A percentile compares a stretch with the other conserved stretches of the same genome.
Conservation (phyloP, 331 rosid genomes). For the Pyrus hybrid region DNA sequence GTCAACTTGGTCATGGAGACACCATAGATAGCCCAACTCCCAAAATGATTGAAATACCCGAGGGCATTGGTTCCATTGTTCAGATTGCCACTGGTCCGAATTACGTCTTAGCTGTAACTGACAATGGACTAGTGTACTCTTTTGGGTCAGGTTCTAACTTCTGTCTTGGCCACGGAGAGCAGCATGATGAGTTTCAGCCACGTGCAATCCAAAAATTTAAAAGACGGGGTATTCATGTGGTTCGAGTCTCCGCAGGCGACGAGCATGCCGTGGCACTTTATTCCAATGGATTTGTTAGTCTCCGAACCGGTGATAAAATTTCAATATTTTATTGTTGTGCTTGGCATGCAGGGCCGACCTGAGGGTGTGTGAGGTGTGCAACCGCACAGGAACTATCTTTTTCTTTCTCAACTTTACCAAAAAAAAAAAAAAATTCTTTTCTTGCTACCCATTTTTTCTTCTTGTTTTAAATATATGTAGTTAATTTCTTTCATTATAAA, state of each 20-base stretch:
- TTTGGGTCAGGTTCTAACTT: slow-evolving; percentile 84
- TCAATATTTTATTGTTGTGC: background rate
- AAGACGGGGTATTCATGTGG: slow-evolving; percentile 61
- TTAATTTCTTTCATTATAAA: too few species aligned
- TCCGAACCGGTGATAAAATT: background rate
- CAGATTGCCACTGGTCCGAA: slow-evolving; percentile 85
- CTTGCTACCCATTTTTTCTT: too few species aligned
- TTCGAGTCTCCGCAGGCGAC: slow-evolving; percentile 90
- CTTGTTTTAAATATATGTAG: too few species aligned
- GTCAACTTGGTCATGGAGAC: slow-evolving; percentile 92
- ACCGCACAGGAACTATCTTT: too few species aligned
- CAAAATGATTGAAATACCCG: slow-evolving; percentile 52
- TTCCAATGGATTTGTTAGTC: slow-evolving; percentile 83
- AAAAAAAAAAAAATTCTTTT: too few species aligned
- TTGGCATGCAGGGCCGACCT: too few species aligned
- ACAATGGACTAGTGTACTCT: slow-evolving; percentile 64
- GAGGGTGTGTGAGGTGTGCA: too few species aligned
- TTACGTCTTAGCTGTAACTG: slow-evolving; percentile 60
- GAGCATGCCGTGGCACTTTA: slow-evolving; percentile 95
- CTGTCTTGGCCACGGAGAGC: slow-evolving; percentile 97
- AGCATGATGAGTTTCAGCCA: slow-evolving; percentile 70
- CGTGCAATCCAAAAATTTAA: slow-evolving; percentile 62
- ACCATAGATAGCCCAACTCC: slow-evolving; percentile 63
- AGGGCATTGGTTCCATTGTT: slow-evolving; percentile 43
- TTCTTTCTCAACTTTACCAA: too few species aligned